Evolutionary conservation across 2,329 filamentous ascomycete genomes (phyloP).

Genomic region (Pochonia chlamydosporia): DNA sequence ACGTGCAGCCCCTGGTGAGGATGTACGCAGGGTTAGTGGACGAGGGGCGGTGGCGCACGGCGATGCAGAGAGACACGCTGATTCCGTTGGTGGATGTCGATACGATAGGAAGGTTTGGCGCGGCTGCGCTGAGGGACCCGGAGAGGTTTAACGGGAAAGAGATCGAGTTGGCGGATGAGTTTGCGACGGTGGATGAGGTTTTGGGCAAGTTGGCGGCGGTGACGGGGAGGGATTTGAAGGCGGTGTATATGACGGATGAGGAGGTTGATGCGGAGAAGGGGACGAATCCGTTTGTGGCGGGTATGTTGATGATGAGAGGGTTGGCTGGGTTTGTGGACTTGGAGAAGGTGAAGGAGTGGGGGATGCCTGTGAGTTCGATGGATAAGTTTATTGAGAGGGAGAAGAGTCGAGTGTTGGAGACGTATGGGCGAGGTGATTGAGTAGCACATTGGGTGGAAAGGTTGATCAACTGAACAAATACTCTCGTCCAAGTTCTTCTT

Average conservation of each 20-base stretch:
- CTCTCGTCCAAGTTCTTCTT: too few relatives aligned
- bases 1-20: slow-evolving; percentile 32
- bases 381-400: slow-evolving; percentile 36
- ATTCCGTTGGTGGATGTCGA: slow-evolving; percentile 39
- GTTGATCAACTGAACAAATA: too few relatives aligned
- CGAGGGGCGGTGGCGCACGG: slow-evolving; percentile 30
- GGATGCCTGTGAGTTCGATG: slow-evolving; percentile 36
- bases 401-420: slow-evolving; percentile 23
- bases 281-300: slow-evolving; percentile 31
- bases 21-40: slow-evolving; percentile 34
- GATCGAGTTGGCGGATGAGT: slow-evolving; percentile 35
- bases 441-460: background rate
- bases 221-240: slow-evolving; percentile 28
- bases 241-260: slow-evolving; percentile 32
- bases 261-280: slow-evolving; percentile 30
- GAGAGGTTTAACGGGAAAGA: slow-evolving; percentile 32
- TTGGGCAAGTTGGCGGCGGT: slow-evolving; percentile 28
- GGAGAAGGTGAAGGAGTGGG: slow-evolving; percentile 28
- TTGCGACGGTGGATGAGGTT: slow-evolving; percentile 28
- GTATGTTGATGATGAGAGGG: slow-evolving; percentile 29
- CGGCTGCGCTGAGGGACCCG: slow-evolving; percentile 36
- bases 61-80: slow-evolving; percentile 25
- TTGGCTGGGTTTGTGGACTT: slow-evolving; percentile 30
- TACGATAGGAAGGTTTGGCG: slow-evolving; percentile 41
- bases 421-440: slow-evolving; percentile 14